Base-by-base conservation (phyloP, 768 basidiomycete species). In the Lentinula guzmanii region DNA sequence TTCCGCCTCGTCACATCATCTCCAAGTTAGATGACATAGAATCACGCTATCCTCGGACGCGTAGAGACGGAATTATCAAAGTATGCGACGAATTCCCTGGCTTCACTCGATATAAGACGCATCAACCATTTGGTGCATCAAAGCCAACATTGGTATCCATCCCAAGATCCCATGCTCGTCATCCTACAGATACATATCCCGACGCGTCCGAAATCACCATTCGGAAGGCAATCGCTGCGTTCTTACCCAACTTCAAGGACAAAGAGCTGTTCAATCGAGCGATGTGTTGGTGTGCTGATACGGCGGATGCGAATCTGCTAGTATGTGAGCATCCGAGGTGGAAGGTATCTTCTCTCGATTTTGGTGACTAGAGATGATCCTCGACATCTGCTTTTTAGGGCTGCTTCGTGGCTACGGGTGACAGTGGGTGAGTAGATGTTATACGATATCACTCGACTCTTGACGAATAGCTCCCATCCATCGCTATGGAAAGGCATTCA, bases 261-360 rank as follows among this genome's bases (percentile, higher is more conserved):
- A 53, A 45, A 11, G 52, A 53, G 39, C 50, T 61, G 15, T 52
- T 53, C 8, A 61, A 61, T 61, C 60, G 52, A 18, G 41, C 50
- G 4, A 53, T 61, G 59, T 60, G 58, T 33, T 60, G 59, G 59
- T 60, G 59, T 60, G 46, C 59, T 35, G 59, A 60, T 52, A 60
- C 45, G 8, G 45, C 34, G 16, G 59, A 60, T 37, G 59, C 59
- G 13, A 60, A 60, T 60, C 18, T 50, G 59, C 21, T 60, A 5
- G 35, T 60, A 15, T 60, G 60, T 31, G 60, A 61, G 31, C 33
- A 61, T 61, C 60, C 60, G 7, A 21, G 18, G 16, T 61, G 60
- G 51, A 61, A 42, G 41, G 55, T 43, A 41, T 15, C 11, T 16
- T 16, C 24, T 43, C 16, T 31, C 1, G 0, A 24, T 50, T 31